phyloP scores from a whole-genome alignment of 805 yeast genomes.

The Candida railenensis region DNA sequence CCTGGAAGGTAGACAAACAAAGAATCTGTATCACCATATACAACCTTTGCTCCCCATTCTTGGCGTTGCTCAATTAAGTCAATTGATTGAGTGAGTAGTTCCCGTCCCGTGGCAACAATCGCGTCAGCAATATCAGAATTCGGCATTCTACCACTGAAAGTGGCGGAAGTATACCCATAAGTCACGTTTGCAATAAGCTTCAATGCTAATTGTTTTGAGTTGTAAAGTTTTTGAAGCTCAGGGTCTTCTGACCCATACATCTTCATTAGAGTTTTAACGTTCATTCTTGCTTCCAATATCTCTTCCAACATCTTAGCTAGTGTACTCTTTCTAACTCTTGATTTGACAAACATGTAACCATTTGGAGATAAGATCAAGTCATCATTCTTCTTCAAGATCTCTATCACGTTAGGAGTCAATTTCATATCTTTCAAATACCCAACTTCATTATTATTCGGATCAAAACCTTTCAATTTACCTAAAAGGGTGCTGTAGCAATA shows the following conservation, averaged over 20 bases:
- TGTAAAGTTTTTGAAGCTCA: constrained; percentile 54
- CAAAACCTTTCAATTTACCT: constrained; percentile 58
- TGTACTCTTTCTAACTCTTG: constrained; percentile 64
- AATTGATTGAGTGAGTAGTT: constrained; percentile 72
- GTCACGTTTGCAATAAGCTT: constrained; percentile 93
- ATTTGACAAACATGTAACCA: constrained; percentile 75
- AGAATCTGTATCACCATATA: constrained; percentile 96
- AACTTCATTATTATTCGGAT: constrained; percentile 44
- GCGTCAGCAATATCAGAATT: constrained; percentile 94
- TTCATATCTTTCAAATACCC: constrained; percentile 50
- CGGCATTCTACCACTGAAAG: constrained; percentile 97
- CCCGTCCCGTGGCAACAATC: constrained; percentile 88
- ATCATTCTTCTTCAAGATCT: constrained; percentile 47
- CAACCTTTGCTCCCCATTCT: constrained; percentile 85
- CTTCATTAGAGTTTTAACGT: constrained; percentile 75
- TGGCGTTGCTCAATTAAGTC: constrained; percentile 54
- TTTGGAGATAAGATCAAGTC: constrained; percentile 75
- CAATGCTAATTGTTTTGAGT: constrained; percentile 81
- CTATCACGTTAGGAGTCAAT: constrained; percentile 57
- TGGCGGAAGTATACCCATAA: constrained; percentile 93
- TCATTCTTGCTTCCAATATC: constrained; percentile 72
- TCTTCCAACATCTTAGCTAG: constrained; percentile 84
- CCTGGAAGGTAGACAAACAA: constrained; percentile 90
- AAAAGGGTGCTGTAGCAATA: constrained; percentile 76
- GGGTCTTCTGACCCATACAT: constrained; percentile 37